phyloP scores from a whole-genome alignment of 129 eudicot genomes.

The Lonicera japonica region DNA sequence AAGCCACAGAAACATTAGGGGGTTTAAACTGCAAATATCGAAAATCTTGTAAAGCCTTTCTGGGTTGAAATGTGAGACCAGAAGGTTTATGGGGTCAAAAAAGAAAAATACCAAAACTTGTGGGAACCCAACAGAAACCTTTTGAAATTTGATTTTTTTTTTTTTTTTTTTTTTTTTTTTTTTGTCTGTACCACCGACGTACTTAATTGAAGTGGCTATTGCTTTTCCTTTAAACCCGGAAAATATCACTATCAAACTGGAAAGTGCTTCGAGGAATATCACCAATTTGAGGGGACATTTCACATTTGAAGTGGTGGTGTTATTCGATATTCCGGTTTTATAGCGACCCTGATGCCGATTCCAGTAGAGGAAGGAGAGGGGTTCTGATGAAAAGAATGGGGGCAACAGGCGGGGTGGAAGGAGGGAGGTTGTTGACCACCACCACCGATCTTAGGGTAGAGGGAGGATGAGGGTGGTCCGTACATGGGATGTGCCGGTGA shows the following conservation, averaged over 20 bases:
- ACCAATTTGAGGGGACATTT: slow-evolving; percentile 71
- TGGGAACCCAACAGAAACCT: too few species aligned
- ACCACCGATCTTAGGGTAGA: slow-evolving; percentile 58
- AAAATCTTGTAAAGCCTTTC: too few species aligned
- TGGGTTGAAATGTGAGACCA: too few species aligned
- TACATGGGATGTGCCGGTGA: slow-evolving; percentile 36
- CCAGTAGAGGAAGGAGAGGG: slow-evolving; percentile 53
- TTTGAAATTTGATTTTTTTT: too few species aligned
- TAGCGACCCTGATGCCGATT: slow-evolving; percentile 77
- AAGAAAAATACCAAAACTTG: too few species aligned
- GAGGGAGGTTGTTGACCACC: slow-evolving; percentile 26
- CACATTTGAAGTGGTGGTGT: slow-evolving; percentile 88
- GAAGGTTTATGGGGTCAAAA: too few species aligned
- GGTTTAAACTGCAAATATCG: too few species aligned
- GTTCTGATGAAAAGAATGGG: slow-evolving; percentile 27
- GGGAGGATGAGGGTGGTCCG: slow-evolving; percentile 42
- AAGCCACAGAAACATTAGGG: too few species aligned
- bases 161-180: too few species aligned
- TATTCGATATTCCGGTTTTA: slow-evolving; percentile 80
- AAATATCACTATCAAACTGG: slow-evolving; percentile 74
- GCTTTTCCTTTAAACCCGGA: too few species aligned
- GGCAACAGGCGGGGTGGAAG: slow-evolving; percentile 32
- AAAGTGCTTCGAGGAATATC: slow-evolving; percentile 89
- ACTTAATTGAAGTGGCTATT: too few species aligned
- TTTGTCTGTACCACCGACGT: too few species aligned